Evolutionary conservation across 192 early-diverging fungal species (phyloP), one percentile per base, ranked within the genome.

Genomic region (Dissophora ornata): DNA sequence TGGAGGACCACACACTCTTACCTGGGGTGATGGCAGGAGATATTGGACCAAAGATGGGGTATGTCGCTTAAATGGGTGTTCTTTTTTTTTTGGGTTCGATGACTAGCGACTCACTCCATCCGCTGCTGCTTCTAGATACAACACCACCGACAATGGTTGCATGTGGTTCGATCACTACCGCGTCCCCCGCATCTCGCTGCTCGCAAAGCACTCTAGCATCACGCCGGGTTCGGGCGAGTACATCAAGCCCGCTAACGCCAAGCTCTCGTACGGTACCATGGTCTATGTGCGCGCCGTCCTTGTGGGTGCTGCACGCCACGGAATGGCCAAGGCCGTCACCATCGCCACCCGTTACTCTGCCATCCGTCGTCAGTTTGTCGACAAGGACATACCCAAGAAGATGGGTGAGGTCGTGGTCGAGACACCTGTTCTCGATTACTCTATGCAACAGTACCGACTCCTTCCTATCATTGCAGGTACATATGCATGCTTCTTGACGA

Each of bases 261-360:
- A 94, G 84, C 84, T 96, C 38, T 84, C 90, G 16, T 95, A 94
- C 69, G 93, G 95, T 34, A 93, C 90, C n/a, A 94, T 96, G 93
- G 89, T 95, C 51, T 87, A 84, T 45, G 88, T 93, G 36, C 92
- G 95, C 63, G 87, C 91, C 8, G 85, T 86, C 33, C 88, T 96
- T 48, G 90, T 95, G 8, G 82, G 83, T 56, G 81, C 79, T 46
- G 86, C 82, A 4, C 79, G 84, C 19, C 83, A 75, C 26, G 83
- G 87, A 10, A 73, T 94, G 48, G 90, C 90, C 46, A 88, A 87
- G 67, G 91, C 91, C 10, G 87, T 84, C 16, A 91, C 90, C 8
- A 84, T 92, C 36, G 90, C 90, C 0, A 66, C 88, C 26, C 88
- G 92, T 21, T 94, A 92, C 80, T 83, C 90, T 13, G 83, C 88